Conservation (phyloP, 306 rosid genomes). For the Fragaria vesca region DNA sequence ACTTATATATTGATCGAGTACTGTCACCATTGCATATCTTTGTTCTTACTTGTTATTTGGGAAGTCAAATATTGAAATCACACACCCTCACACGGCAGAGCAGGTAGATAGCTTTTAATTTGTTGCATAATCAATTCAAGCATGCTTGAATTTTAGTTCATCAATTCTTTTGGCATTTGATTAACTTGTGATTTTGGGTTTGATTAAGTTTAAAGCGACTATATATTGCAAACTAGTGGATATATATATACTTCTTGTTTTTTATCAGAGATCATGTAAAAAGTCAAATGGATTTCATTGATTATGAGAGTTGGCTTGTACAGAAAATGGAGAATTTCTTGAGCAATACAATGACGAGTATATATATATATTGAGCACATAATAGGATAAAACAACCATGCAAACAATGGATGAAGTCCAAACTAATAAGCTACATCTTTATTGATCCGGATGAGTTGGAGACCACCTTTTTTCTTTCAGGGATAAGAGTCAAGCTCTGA, state of each 20-base stretch:
- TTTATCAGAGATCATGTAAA: neutral
- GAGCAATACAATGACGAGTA: neutral
- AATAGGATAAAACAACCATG: neutral
- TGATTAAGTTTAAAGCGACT: conserved; percentile 17
- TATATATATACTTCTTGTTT: neutral
- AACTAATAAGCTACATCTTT: neutral
- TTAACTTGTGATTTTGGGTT: neutral
- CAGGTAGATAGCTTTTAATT: neutral
- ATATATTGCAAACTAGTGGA: neutral
- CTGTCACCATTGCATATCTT: neutral
- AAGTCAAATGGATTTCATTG: neutral
- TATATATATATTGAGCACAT: neutral
- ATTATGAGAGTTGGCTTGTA: neutral
- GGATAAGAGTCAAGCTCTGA: too few species aligned
- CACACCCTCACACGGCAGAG: conserved; percentile 3
- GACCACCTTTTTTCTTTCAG: too few species aligned
- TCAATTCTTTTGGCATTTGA: conserved; percentile 17
- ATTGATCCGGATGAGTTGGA: too few species aligned
- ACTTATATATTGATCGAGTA: neutral
- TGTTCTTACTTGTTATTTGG: neutral
- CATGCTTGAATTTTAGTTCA: conserved; percentile 1
- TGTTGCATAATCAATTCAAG: conserved; percentile 19
- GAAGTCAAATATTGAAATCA: neutral
- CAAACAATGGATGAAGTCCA: neutral
- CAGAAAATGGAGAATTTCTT: neutral